Evolutionary conservation across 805 yeast genomes (phyloP), one percentile per base, ranked within the genome.

Genomic region (Candida rishiriensis): DNA sequence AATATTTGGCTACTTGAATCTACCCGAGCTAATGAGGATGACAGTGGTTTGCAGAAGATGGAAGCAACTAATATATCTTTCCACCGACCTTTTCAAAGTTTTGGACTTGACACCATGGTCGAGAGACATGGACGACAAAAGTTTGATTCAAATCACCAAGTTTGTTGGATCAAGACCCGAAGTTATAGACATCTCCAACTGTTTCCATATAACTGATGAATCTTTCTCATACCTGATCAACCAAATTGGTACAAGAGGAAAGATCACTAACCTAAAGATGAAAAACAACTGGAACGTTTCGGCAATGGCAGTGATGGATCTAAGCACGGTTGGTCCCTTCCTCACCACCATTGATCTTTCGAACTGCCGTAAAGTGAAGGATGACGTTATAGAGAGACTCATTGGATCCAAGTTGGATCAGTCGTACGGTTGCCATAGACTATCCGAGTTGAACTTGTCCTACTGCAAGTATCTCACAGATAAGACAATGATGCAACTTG

Each of bases 261-360:
- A 71, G 29, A 73, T 85, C 37, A 68, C 69, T 42, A 63, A 64
- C 10, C 64, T 85, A 40, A 73, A 71, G 47, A 82, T 85, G 88
- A 71, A 70, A 48, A 78, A 85, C 13, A 82, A 78, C 39, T 85
- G 91, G 91, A 87, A 83, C 52, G 79, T 85, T 9, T 76, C 83
- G 47, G 87, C 88, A 2, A 81, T 83, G 87, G 85, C 90, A 2
- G 82, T 85, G 29, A 83, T 85, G 88, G 91, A 85, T 59, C 62
- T 85, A 35, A 75, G 88, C 1, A 80, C 76, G 1, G 79, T 83
- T 29, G 89, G 89, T 9, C 67, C 71, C 30, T 63, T 72, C 49
- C 63, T 85, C 33, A 78, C 71, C 43, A 80, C 76, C 41, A 66
- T 85, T 16, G 88, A 85, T 59, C 66, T 85, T 36, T 75, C 86